A percentile compares a stretch with the other conserved stretches of the same genome.
Evolutionary conservation across 2,329 filamentous ascomycete species (phyloP).

Genomic region (Fusarium fujikuroi): DNA sequence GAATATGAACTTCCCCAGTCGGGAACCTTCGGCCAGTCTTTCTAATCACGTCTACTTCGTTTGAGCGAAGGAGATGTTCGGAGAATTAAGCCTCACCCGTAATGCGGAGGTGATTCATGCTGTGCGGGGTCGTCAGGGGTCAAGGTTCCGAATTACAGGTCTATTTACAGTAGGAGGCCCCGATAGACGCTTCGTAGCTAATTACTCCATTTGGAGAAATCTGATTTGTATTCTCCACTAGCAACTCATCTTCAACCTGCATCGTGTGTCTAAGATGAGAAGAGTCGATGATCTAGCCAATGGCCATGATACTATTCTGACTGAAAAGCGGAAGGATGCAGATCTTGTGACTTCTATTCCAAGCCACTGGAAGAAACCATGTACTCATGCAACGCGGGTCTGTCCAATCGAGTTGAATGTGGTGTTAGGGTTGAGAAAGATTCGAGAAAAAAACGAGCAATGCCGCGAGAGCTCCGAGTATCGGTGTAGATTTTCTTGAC

Average conservation of each 20-base stretch:
- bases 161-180: slow-evolving; percentile 24
- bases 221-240: not conserved
- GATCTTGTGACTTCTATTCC: slow-evolving; percentile 16
- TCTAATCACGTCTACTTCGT: not conserved
- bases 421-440: not conserved
- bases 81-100: slow-evolving; percentile 8
- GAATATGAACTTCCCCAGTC: too few relatives aligned
- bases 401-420: not conserved
- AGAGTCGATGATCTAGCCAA: not conserved
- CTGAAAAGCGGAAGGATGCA: not conserved
- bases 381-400: not conserved
- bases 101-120: slow-evolving; percentile 14
- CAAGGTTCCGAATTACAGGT: not conserved
- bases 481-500: not conserved
- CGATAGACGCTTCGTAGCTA: slow-evolving; percentile 16
- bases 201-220: slow-evolving; percentile 9
- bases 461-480: slow-evolving; percentile 14
- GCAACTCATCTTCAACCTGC: not conserved
- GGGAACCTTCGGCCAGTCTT: slow-evolving; percentile 8
- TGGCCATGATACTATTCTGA: not conserved
- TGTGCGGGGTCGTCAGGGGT: not conserved
- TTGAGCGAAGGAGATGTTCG: not conserved
- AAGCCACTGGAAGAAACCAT: not conserved
- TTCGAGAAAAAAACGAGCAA: not conserved
- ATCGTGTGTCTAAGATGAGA: not conserved